Percentiles rank a stretch among this genome's conserved stretches.
Conservation (phyloP, 768 basidiomycete genomes). For the Suillus subluteus region DNA sequence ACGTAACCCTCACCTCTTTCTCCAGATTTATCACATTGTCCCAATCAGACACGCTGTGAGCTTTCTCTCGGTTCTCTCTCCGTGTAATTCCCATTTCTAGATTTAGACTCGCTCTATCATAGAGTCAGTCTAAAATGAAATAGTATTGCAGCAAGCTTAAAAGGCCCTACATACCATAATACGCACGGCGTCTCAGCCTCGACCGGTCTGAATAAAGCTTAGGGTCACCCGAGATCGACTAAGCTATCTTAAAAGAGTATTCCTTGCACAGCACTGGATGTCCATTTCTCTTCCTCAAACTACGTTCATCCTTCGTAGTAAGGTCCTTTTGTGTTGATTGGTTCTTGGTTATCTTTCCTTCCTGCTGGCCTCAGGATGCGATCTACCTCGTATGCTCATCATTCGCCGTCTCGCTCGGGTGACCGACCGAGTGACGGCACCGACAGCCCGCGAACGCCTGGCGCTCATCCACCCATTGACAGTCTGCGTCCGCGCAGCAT, state of each 20-base stretch:
- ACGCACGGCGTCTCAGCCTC: conserved; percentile 17
- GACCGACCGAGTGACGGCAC: conserved; percentile 11
- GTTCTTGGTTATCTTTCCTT: conserved; percentile 1
- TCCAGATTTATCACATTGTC: conserved; percentile 2
- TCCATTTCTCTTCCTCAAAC: conserved; percentile 13
- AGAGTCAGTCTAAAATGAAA: conserved; percentile 26
- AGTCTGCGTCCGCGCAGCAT: conserved; percentile 21
- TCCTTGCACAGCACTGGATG: conserved; percentile 1
- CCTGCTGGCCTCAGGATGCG: conserved; percentile 21
- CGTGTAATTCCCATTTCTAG: conserved; percentile 6
- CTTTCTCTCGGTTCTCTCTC: conserved; percentile 8
- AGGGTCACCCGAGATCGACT: conserved; percentile 5
- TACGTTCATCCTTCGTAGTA: conserved; percentile 2
- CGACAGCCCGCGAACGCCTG: conserved; percentile 6
- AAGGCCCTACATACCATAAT: conserved; percentile 9
- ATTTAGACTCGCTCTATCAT: not conserved
- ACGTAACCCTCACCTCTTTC: conserved; percentile 21
- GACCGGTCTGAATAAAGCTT: conserved; percentile 24
- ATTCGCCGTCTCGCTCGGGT: conserved; percentile 15
- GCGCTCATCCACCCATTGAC: conserved; percentile 11
- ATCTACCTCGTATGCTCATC: conserved; percentile 24
- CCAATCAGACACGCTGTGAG: not conserved
- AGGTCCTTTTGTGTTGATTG: not conserved
- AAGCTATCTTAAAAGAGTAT: conserved; percentile 7
- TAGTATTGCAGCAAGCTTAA: conserved; percentile 8